These are phyloP conservation scores for Leccinellum rugosiceps DNA, from an alignment of 768 basidiomycete species.

Conservation along the genomic window DNA sequence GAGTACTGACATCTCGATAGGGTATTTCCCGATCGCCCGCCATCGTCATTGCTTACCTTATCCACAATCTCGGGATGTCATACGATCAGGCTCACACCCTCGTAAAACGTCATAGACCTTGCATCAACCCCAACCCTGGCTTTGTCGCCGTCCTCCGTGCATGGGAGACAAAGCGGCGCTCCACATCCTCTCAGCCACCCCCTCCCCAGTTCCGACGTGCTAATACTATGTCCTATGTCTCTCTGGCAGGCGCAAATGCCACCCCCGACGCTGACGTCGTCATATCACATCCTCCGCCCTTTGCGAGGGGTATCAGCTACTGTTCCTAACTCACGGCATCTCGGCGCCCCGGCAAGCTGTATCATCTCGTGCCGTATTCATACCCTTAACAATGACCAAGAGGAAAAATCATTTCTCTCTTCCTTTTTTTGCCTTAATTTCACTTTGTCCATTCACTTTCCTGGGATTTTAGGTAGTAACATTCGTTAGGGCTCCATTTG, in stretches of 20 bases:
- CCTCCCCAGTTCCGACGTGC: slow-evolving; percentile 28
- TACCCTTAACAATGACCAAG: not conserved
- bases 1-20: slow-evolving; percentile 32
- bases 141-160: slow-evolving; percentile 60
- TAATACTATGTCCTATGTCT: slow-evolving; percentile 22
- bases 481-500: not conserved
- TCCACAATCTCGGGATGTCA: slow-evolving; percentile 68
- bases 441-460: slow-evolving; percentile 1
- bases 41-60: slow-evolving; percentile 80
- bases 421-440: not conserved
- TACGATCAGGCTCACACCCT: slow-evolving; percentile 62
- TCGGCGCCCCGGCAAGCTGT: not conserved
- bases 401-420: not conserved
- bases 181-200: slow-evolving; percentile 8
- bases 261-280: not conserved
- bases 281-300: slow-evolving; percentile 5
- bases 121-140: slow-evolving; percentile 75
- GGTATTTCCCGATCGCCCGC: slow-evolving; percentile 77
- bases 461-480: not conserved
- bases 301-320: slow-evolving; percentile 28
- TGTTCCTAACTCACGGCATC: slow-evolving; percentile 10
- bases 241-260: not conserved
- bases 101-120: slow-evolving; percentile 63
- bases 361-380: not conserved
- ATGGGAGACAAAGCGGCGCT: slow-evolving; percentile 47